Evolutionary conservation across 768 basidiomycete genomes (phyloP), one percentile per base, ranked within the genome.

Genomic region (Suillus bovinus): DNA sequence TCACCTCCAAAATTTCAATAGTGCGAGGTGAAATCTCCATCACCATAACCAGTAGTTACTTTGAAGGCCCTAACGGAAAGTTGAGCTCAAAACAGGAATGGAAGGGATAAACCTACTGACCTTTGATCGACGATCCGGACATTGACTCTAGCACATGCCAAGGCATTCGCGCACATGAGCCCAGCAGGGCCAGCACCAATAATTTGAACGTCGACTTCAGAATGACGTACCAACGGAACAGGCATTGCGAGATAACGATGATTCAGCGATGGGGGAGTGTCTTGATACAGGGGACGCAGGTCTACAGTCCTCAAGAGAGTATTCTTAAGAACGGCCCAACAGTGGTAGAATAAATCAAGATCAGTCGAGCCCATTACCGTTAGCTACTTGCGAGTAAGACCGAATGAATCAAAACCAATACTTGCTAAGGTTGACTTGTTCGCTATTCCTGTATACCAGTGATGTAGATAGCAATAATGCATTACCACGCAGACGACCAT

Each of bases 181-280:
- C 79, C 80, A 22, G 80, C 73, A 5, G 80, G 79, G 10, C 79
- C 79, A 10, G 79, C 79, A 44, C 79, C 79, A n/a, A 80, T 75
- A 59, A 79, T 72, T 46, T 80, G 72, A 41, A 79, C 76, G 59
- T 79, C 78, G 33, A 80, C 78, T 49, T 72, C 59, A 13, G 76
- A 76, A 4, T 65, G 63, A 59, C n/a, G 38, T 34, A 57, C 34
- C 13, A 34, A 20, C 9, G 50, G 41, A 4, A 34, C 50, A 27
- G 62, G 63, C 63, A 63, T 63, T 14, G 8, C 11, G 22, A 59
- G 29, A 49, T 0, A 7, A 17, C 8, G 9, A 16, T 39, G 1
- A 22, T 5, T n/a, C 17, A 27, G 33, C 6, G n/a, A 53, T 59
- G 36, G 58, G 58, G 44, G 31, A 24, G 24, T 56, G 11, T 29